Conservation (phyloP, 208 protist species). For the Trypanosoma congolense region DNA sequence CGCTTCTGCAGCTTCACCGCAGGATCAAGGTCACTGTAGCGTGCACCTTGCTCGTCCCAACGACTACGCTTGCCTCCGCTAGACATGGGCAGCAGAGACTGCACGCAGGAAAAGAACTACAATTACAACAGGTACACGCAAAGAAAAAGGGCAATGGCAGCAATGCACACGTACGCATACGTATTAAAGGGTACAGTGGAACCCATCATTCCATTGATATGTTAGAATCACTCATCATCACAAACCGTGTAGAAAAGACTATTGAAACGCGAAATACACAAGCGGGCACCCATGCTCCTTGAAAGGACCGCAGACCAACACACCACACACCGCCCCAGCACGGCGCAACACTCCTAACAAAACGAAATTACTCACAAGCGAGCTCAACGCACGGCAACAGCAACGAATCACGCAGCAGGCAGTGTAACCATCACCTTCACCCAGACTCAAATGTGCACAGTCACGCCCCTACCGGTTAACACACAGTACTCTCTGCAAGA, state of each 20-base stretch:
- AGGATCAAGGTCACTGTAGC: conserved; percentile 71
- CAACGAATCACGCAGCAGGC: too few relatives aligned
- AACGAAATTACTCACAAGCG: too few relatives aligned
- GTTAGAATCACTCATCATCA: too few relatives aligned
- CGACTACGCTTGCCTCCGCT: conserved; percentile 1
- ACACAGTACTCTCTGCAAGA: conserved; percentile 7
- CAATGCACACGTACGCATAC: not conserved
- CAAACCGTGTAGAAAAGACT: too few relatives aligned
- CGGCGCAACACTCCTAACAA: too few relatives aligned
- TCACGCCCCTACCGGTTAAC: conserved; percentile 10
- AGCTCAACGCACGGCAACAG: too few relatives aligned
- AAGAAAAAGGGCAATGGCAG: not conserved
- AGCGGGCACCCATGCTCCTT: too few relatives aligned
- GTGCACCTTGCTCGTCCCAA: conserved; percentile 17
- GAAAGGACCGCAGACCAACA: too few relatives aligned
- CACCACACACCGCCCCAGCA: too few relatives aligned
- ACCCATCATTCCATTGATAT: too few relatives aligned
- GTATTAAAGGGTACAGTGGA: too few relatives aligned
- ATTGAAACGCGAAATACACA: too few relatives aligned
- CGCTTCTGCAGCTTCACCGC: conserved; percentile 63
- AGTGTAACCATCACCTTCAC: not conserved
- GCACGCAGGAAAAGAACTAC: not conserved
- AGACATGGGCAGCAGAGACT: not conserved
- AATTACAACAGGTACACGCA: not conserved
- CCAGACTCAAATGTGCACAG: conserved; percentile 17